phyloP scores from a whole-genome alignment of 1,284 basidiomycete species.

The Moesziomyces sp. region DNA sequence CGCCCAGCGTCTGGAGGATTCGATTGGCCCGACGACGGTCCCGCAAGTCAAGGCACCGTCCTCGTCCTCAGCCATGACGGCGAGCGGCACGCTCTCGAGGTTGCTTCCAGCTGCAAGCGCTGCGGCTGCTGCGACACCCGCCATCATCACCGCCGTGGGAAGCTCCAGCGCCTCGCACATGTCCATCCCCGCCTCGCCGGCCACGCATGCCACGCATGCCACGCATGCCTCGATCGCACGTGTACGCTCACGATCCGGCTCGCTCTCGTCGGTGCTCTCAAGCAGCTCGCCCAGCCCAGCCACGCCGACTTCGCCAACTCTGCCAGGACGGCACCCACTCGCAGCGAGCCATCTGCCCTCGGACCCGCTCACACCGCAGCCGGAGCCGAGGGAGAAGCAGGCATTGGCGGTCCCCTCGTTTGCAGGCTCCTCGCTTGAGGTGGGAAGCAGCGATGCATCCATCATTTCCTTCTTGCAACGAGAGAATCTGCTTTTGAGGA shows the following conservation, averaged over 20 bases:
- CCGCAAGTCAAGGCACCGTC: background rate
- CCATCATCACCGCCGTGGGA: conserved; percentile 28
- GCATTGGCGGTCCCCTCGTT: conserved; percentile 7
- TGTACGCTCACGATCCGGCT: conserved; percentile 45
- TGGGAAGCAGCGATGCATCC: conserved; percentile 16
- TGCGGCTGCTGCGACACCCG: conserved; percentile 38
- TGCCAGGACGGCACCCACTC: conserved; percentile 26
- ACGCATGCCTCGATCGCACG: conserved; percentile 26
- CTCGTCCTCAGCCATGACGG: conserved; percentile 13
- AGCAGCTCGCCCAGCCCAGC: conserved; percentile 17
- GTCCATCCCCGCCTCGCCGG: conserved; percentile 32
- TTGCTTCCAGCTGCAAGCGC: conserved; percentile 40
- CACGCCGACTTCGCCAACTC: conserved; percentile 31
- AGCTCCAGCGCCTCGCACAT: conserved; percentile 33
- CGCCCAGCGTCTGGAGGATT: conserved; percentile 29
- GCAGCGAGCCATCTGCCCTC: conserved; percentile 28
- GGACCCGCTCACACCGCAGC: conserved; percentile 23
- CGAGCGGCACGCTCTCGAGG: conserved; percentile 27
- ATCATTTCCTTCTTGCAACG: conserved; percentile 44
- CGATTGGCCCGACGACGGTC: conserved; percentile 2
- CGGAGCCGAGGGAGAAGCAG: conserved; percentile 11
- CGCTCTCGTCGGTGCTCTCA: conserved; percentile 44
- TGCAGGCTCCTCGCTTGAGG: background rate
- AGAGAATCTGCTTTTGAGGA: conserved; percentile 60
- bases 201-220: conserved; percentile 6